Evolutionary conservation across 2,329 filamentous ascomycete species (phyloP).

Genomic region (Colletotrichum sp.): DNA sequence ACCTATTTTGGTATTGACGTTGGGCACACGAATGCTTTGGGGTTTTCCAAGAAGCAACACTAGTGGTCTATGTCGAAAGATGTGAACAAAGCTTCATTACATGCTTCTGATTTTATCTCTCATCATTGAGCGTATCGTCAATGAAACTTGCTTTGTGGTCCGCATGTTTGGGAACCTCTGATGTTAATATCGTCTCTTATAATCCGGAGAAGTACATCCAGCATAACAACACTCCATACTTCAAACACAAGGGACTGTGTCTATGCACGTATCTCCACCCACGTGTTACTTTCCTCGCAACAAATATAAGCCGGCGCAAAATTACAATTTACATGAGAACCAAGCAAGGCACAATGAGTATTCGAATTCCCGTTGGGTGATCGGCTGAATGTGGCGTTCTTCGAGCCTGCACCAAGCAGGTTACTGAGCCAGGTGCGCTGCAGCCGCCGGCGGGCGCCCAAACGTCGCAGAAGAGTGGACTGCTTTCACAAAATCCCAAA

Average conservation of each 20-base stretch:
- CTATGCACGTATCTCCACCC: neutral
- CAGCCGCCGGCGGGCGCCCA: too few relatives aligned
- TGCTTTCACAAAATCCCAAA: neutral
- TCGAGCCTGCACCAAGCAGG: neutral
- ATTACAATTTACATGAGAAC: neutral
- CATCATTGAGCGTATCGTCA: fast-evolving
- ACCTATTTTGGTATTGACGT: neutral
- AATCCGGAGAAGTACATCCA: neutral
- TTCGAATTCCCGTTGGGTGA: neutral
- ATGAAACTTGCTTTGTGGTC: neutral
- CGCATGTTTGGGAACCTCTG: neutral
- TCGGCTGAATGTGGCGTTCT: neutral
- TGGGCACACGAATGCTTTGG: neutral
- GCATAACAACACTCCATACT: neutral
- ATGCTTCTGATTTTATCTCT: neutral
- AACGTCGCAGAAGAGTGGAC: neutral
- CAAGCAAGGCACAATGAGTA: neutral
- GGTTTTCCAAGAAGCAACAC: neutral
- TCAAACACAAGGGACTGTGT: neutral
- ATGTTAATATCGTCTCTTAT: fast-evolving
- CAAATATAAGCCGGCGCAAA: neutral
- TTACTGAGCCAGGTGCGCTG: neutral
- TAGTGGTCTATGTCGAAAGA: neutral
- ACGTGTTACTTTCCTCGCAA: neutral
- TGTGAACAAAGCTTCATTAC: neutral